Base-by-base conservation (phyloP, 78 protist genomes). In the Chrysochromulina parva region DNA sequence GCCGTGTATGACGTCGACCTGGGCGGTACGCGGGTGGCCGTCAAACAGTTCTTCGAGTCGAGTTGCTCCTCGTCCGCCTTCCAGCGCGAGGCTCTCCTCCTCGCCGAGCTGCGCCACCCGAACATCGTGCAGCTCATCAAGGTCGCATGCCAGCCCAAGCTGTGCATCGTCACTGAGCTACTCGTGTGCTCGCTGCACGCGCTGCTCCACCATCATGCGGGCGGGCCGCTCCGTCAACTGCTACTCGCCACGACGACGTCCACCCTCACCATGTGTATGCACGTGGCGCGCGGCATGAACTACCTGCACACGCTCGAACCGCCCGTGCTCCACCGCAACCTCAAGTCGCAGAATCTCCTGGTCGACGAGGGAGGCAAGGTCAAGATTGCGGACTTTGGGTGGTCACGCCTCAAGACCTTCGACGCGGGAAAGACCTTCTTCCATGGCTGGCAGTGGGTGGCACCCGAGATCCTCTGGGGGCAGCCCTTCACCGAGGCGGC, bases 301-400 rank as follows among this genome's bases (percentile, higher is more conserved):
- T 90, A 65, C 50, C 7, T 90, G 82, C 93, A 90, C 88, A 10
- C 62, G 11, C 58, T 16, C 28, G 52, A 81, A 0, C 76, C 89
- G 78, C 80, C 89, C 3, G 52, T 90, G 52, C 55, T 84, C 28
- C 93, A 90, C 65, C 53, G 89, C 38, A 88, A 90, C 24, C 87
- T 90, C 76, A 90, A 90, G 90, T 65, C 84, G 16, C 84, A 57
- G 38, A 90, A 90, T 52, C 22, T 90, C 2, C 62, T 90, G n/a
- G 28, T 91, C 19, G 65, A 58, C 82, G 28, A 50, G 59, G 58
- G 52, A 0, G 47, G 90, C 38, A 17, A 10, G 55, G 82, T 88
- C 20, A 88, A 88, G 90, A n/a, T 88, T 11, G 38, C 90, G 19
- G 90, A 88, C 74, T 88, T 88, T 24, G 90, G 90, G 16, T 52